These are phyloP conservation scores for Skeletonema costatum DNA, from an alignment of 108 stramenopile species.

Conservation along the genomic window DNA sequence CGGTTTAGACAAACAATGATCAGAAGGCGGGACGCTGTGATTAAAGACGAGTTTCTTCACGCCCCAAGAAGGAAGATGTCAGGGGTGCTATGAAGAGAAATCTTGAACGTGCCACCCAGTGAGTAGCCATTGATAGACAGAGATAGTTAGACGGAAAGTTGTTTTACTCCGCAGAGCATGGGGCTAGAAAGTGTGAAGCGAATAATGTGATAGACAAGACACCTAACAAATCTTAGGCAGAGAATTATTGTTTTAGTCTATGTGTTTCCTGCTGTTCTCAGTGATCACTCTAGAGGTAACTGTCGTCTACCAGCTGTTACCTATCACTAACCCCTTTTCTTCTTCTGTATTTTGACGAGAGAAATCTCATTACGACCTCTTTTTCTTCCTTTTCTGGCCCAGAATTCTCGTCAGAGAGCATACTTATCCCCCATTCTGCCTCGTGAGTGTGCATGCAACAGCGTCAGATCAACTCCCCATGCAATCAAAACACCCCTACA, in stretches of 20 bases:
- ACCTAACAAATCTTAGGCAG: neutral
- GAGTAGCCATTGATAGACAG: neutral
- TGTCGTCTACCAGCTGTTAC: neutral
- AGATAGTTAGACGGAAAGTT: neutral
- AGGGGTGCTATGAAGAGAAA: constrained; percentile 14
- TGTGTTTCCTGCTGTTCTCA: neutral
- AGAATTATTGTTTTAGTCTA: constrained; percentile 1
- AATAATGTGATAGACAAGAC: neutral
- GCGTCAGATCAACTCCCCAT: neutral
- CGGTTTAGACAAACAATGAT: constrained; percentile 28
- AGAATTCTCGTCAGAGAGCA: neutral
- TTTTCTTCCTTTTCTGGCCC: neutral
- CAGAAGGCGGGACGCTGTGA: constrained; percentile 30
- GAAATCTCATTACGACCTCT: neutral
- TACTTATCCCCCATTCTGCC: constrained; percentile 8
- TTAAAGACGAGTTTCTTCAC: constrained; percentile 49
- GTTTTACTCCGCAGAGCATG: neutral
- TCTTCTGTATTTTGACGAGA: neutral
- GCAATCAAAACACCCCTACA: neutral
- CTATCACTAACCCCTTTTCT: neutral
- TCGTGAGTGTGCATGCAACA: neutral
- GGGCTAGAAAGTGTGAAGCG: too few relatives aligned
- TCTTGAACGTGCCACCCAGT: neutral
- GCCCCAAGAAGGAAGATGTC: neutral
- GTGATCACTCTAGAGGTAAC: neutral